Base-by-base conservation (phyloP, 768 basidiomycete species). In the Imleria badia region DNA sequence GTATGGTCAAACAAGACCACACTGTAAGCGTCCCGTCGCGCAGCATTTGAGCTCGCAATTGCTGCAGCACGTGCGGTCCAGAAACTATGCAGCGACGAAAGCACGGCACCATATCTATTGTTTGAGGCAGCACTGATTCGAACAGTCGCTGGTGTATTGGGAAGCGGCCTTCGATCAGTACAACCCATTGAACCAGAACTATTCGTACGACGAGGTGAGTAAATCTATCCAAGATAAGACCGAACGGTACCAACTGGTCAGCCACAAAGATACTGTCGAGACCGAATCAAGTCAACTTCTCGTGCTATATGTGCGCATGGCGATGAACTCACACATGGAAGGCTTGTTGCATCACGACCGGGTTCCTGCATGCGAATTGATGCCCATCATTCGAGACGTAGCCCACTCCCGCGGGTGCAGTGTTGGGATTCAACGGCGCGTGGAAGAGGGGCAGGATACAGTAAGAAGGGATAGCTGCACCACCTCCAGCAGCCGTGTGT, bases 321-420 rank as follows among this genome's bases (percentile, higher is more conserved):
- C 0, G 17, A 31, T 14, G 5, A 3, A 74, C 82, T 54, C 64
- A 84, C 81, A 86, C 81, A 64, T 86, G 83, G 68, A 78, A 84
- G 0, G 84, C 74, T 59, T 78, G 82, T 19, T 77, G 78, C 65
- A 80, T 63, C 11, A 77, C 70, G 1, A 71, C 72, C 2, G 84
- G 85, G 56, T 85, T 82, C 49, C 72, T 72, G 68, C 84, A 85
- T 1, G 64, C 29, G 53, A 82, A 85, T 12, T 73, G 58, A 62
- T 85, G 84, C 0, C 85, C 84, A 44, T 85, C 84, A 20, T 68
- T 70, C 3, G 83, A 85, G 39, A 81, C 55, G 58, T 86, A 79
- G 6, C 82, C 78, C 3, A 67, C 15, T 1, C 72, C 73, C 5
- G 61, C 56, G 2, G 65, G 58, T 1, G 67, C 60, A 9, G 68